phyloP scores from a whole-genome alignment of 345 rosid species.

The Linum trigynum region DNA sequence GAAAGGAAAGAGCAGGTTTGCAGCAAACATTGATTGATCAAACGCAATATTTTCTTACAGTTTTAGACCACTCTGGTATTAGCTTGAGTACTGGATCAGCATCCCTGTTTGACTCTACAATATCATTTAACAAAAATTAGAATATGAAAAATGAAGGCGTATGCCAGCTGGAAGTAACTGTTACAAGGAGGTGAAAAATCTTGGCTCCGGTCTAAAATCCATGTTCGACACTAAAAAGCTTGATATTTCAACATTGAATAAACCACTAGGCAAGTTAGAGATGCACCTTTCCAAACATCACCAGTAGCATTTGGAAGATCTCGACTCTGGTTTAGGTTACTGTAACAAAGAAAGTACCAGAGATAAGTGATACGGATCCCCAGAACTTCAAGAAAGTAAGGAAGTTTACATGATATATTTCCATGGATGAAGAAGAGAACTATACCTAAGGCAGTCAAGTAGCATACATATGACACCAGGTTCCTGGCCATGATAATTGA shows the following conservation, averaged over 20 bases:
- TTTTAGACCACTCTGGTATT: constrained; percentile 72
- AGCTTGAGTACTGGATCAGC: constrained; percentile 51
- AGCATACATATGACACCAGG: constrained; percentile 58
- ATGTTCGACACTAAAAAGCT: background rate
- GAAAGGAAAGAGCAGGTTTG: background rate
- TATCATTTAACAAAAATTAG: constrained; percentile 15
- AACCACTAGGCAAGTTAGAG: constrained; percentile 14
- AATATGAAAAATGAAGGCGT: constrained; percentile 10
- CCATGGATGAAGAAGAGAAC: constrained; percentile 7
- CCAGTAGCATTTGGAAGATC: constrained; percentile 26
- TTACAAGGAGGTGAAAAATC: background rate
- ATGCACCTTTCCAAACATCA: constrained; percentile 34
- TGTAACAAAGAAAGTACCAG: constrained; percentile 20
- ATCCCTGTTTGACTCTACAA: constrained; percentile 50
- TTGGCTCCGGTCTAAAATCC: background rate
- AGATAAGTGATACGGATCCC: constrained; percentile 5
- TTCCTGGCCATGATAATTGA: constrained; percentile 47
- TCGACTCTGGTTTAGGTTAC: constrained; percentile 40
- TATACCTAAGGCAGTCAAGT: constrained; percentile 73
- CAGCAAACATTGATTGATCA: background rate
- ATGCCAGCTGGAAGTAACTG: background rate
- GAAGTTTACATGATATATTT: background rate
- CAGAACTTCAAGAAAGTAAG: constrained; percentile 5
- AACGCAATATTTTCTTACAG: constrained; percentile 40
- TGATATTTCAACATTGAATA: background rate